Conservation (phyloP, 2,329 filamentous ascomycete species). For the Zopfia rhizophila region DNA sequence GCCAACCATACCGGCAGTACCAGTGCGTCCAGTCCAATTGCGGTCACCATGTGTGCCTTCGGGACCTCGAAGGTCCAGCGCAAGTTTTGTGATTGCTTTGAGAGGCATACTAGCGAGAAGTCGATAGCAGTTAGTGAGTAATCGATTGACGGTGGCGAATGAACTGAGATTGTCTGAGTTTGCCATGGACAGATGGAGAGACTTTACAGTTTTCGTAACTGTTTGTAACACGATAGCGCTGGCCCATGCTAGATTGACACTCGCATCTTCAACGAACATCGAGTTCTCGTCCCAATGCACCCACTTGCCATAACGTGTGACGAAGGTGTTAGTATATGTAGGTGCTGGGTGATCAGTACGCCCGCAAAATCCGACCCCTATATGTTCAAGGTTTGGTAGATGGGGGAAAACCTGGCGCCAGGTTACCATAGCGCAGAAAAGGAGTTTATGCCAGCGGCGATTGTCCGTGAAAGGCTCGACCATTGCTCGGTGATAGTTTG, state of each 20-base stretch:
- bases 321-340: constrained; percentile 20
- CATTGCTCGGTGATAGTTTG: constrained; percentile 23
- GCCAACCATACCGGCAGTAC: constrained; percentile 16
- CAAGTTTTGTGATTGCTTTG: constrained; percentile 14
- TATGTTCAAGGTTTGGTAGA: constrained; percentile 20
- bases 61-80: constrained; percentile 12
- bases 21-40: constrained; percentile 21
- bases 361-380: constrained; percentile 21
- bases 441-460: constrained; percentile 16
- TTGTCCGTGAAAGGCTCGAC: constrained; percentile 25
- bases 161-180: constrained; percentile 27
- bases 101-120: neutral
- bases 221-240: constrained; percentile 11
- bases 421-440: constrained; percentile 2
- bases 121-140: constrained; percentile 12
- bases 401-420: constrained; percentile 16
- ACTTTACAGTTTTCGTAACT: constrained; percentile 11
- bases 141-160: constrained; percentile 24
- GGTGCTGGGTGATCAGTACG: constrained; percentile 18
- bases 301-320: constrained; percentile 13
- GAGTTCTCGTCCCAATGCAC: constrained; percentile 12
- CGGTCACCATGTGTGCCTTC: constrained; percentile 21
- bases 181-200: constrained; percentile 18
- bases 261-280: constrained; percentile 18
- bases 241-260: constrained; percentile 27